phyloP scores from a whole-genome alignment of 495 filamentous ascomycete genomes.

The Podospora pseudoanserina region DNA sequence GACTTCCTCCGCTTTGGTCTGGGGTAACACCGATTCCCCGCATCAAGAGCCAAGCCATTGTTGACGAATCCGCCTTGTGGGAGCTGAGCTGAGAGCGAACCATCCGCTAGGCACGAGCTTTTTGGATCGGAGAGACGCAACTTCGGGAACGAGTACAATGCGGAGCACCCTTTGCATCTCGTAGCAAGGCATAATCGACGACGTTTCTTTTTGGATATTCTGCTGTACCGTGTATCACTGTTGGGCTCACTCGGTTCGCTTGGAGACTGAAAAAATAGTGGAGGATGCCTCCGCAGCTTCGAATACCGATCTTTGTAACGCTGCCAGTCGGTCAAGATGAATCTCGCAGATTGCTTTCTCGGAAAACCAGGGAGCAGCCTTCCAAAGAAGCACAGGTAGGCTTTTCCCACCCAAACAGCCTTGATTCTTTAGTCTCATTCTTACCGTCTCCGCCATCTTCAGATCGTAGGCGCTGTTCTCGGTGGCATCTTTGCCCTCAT shows the following conservation, averaged over 20 bases:
- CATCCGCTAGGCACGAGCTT: not conserved
- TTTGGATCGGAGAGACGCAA: not conserved
- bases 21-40: not conserved
- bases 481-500: constrained; percentile 19
- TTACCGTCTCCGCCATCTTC: not conserved
- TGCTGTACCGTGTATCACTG: not conserved
- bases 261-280: not conserved
- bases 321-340: constrained; percentile 1
- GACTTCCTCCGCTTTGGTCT: not conserved
- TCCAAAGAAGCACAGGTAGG: constrained; percentile 12
- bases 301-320: constrained; percentile 17
- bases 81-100: not conserved
- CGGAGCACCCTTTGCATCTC: constrained; percentile 9
- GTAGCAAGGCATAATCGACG: constrained; percentile 5
- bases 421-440: not conserved
- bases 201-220: not conserved
- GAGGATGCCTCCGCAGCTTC: constrained; percentile 8
- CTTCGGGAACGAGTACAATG: constrained; percentile 16
- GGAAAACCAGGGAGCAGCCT: not conserved
- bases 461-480: constrained; percentile 27
- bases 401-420: not conserved
- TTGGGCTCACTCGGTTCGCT: not conserved
- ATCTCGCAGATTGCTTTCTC: not conserved
- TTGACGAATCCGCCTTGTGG: not conserved
- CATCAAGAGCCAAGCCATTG: not conserved